Evolutionary conservation across 164 flowering plant species (phyloP), one percentile per base, ranked within the genome.

Genomic region (Dillenia turbinata): DNA sequence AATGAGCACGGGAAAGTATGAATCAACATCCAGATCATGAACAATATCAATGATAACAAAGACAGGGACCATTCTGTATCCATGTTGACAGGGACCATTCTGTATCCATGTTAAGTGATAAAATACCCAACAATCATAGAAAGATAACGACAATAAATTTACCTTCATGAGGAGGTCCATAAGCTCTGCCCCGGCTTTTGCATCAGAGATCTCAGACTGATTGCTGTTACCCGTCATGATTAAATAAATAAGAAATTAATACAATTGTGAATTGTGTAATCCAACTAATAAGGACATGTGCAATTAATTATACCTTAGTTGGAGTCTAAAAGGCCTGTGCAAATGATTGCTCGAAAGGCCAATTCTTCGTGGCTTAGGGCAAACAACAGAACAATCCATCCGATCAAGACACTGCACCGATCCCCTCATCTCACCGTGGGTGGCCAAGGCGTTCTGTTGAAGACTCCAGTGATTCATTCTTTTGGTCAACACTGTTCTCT

Each of bases 301-400:
- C 33, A 9, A 14, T 16, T 12, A 46, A 54, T 66, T 24, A 63
- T 77, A 89, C 97, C 89, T 79, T 9, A 81, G 54, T 11, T 84
- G 84, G 87, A 83, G 85, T 61, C 92, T 63, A 12, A 78, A 65
- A 52, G 95, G 76, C 60, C 82, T 75, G 22, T 72, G 51, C 2
- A 80, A 73, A 40, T 77, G 81, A 9, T 66, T 77, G 54, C 71
- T 67, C 76, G 0, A 74, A 8, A 52, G 44, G 14, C 85, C 83
- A 12, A 83, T 59, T 24, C 98, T 85, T 33, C 94, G 81, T 3
- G 98, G 97, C 58, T 89, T 89, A 1, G 98, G 98, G 59, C 98
- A 90, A 57, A 87, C 79, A 51, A 92, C 75, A 9, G 72, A 44
- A 56, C 40, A 33, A 33, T 76, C 83, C 47, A 74, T 73, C 58